Evolutionary conservation across 495 filamentous ascomycete genomes (phyloP), one percentile per base, ranked within the genome.

Genomic region (Xylaria bambusicola): DNA sequence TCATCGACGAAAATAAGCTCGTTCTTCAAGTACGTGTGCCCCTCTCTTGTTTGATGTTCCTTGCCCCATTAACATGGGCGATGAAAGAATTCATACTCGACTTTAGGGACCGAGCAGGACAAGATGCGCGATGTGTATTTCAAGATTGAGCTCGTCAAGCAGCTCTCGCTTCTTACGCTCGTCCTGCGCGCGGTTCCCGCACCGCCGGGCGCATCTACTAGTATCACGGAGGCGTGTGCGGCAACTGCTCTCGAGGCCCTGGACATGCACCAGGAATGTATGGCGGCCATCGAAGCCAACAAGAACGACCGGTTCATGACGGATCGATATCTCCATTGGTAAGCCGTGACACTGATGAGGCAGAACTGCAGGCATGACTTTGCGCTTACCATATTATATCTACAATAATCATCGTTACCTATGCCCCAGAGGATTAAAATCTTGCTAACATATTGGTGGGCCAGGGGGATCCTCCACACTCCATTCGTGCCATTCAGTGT

Each of bases 401-500:
- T n/a, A n/a, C n/a, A n/a, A n/a, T n/a, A n/a, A n/a, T n/a, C n/a
- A n/a, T n/a, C n/a, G n/a, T n/a, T n/a, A n/a, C n/a, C n/a, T n/a
- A n/a, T n/a, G n/a, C n/a, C n/a, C n/a, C n/a, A n/a, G n/a, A n/a
- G n/a, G n/a, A n/a, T n/a, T n/a, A n/a, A n/a, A n/a, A n/a, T n/a
- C n/a, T n/a, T n/a, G n/a, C n/a, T n/a, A n/a, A n/a, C n/a, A n/a
- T n/a, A 64, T 36, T 71, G 68, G 68, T 69, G 31, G 33, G 66
- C 24, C 45, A 69, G 68, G 68, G 61, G 60, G 10, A 65, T 71
- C 41, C 24, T 71, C 20, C 47, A 69, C 46, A 44, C 33, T 33
- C 64, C 68, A 33, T 71, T 71, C 49, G 66, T 67, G 35, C 64
- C 68, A 52, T 71, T 71, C 29, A 64, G 52, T 46, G 64, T 71